Percentiles rank a stretch among this genome's conserved stretches.
These are phyloP conservation scores for Termitomyces sp. DNA, from an alignment of 768 basidiomycete genomes.

Conservation along the genomic window DNA sequence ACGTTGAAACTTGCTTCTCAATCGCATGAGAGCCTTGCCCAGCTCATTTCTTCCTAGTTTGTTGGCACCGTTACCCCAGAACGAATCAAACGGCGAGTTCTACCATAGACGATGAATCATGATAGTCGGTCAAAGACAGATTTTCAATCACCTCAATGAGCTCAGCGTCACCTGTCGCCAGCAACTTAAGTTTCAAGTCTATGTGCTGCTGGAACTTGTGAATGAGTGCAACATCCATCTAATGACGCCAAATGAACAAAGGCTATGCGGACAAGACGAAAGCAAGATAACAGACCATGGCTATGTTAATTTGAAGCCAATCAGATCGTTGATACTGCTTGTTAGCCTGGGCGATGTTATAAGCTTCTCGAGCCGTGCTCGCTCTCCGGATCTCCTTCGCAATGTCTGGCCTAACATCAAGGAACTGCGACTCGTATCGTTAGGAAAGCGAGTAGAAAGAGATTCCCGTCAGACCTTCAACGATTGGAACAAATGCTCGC, in stretches of 20 bases:
- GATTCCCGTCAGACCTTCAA: conserved; percentile 44
- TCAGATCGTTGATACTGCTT: conserved; percentile 53
- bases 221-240: conserved; percentile 65
- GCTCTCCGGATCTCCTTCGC: conserved; percentile 67
- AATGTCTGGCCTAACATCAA: conserved; percentile 49
- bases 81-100: conserved; percentile 68
- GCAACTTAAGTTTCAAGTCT: conserved; percentile 48
- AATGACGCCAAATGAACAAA: neutral
- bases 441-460: neutral
- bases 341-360: conserved; percentile 61
- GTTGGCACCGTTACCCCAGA: conserved; percentile 70
- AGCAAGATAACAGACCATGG: conserved; percentile 37
- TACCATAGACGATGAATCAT: conserved; percentile 15
- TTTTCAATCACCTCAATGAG: conserved; percentile 53
- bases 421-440: conserved; percentile 38
- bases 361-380: conserved; percentile 52
- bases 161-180: conserved; percentile 61
- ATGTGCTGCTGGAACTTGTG: conserved; percentile 70
- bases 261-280: neutral
- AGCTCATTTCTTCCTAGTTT: conserved; percentile 65
- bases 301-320: conserved; percentile 62
- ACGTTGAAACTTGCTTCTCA: conserved; percentile 47
- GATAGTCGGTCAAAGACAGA: neutral
- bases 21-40: conserved; percentile 61
- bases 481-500: conserved; percentile 74